Evolutionary conservation across 179 eudicot genomes (phyloP), one percentile per base, ranked within the genome.

Genomic region (Carnegiea gigantea): DNA sequence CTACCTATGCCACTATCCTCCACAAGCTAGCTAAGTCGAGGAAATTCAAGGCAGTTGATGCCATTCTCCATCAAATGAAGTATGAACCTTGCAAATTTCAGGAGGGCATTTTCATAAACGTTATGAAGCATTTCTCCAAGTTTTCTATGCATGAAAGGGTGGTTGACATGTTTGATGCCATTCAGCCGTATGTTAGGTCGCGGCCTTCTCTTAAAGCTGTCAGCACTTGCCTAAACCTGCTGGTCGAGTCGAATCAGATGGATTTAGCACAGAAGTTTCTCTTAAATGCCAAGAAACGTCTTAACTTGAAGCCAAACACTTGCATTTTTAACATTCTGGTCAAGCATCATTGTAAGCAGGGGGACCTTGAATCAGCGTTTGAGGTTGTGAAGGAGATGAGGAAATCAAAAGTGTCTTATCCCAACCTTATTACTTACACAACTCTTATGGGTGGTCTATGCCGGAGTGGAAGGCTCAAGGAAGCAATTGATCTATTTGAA

Each of bases 371-470:
- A 75, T 84, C 91, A 43, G 98, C 97, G 64, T 86, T 91, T 87
- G 89, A 90, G 89, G 95, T 96, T 77, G 78, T 96, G 77, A 83
- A 89, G 86, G 99, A 92, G 92, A 96, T 96, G 99, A 92, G 90
- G 84, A 88, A 79, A 79, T 87, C 91, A 1, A 78, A 78, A 73
- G 62, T 80, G 48, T 92, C 97, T 44, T 87, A 78, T 77, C 99
- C 99, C 23, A 94, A 94, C 86, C 79, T 96, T 84, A 90, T 96
- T 84, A 95, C 99, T 9, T 95, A 91, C 85, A 88, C 98, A 6
- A 95, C 99, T 59, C 62, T 95, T 46, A 92, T 95, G 84, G 88
- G 84, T 75, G 96, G 98, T 76, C 84, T 95, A 38, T 94, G 96
- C 81, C 79, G 77, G 77, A 82, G 73, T 51, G 95, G 96, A 78